Evolutionary conservation across 495 filamentous ascomycete genomes (phyloP).

Genomic region (Hypomontagnella monticulosa): DNA sequence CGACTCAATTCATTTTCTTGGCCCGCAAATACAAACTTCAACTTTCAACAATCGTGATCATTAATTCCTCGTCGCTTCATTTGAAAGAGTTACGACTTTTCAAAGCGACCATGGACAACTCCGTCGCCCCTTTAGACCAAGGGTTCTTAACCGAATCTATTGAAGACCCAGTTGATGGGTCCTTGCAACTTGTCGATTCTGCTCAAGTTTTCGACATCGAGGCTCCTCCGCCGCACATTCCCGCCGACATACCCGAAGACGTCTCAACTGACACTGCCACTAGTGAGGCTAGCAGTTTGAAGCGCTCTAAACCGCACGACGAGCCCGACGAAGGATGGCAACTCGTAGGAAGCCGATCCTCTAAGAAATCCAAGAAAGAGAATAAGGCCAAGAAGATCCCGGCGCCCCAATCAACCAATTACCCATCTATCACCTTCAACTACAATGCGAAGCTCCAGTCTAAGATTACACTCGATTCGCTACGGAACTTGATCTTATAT

Average conservation of each 20-base stretch:
- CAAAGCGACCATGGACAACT: constrained; percentile 29
- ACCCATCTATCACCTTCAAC: constrained; percentile 77
- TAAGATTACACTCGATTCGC: constrained; percentile 77
- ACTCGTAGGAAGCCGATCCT: constrained; percentile 48
- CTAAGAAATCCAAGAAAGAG: constrained; percentile 57
- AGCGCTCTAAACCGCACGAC: constrained; percentile 55
- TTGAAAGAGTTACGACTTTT: too few relatives aligned
- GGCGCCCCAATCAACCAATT: constrained; percentile 63
- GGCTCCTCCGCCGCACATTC: constrained; percentile 23
- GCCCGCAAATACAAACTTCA: constrained; percentile 30
- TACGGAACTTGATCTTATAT: constrained; percentile 87
- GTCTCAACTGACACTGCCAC: constrained; percentile 21
- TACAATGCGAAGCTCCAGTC: constrained; percentile 72
- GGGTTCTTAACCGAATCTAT: constrained; percentile 19
- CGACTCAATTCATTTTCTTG: constrained; percentile 14
- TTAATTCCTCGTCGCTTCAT: neutral
- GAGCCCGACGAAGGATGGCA: constrained; percentile 59
- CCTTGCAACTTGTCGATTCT: constrained; percentile 16
- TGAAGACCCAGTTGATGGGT: constrained; percentile 8
- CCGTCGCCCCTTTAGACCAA: constrained; percentile 17
- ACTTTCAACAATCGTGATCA: constrained; percentile 2
- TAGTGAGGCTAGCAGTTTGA: constrained; percentile 43
- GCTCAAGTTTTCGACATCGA: constrained; percentile 21
- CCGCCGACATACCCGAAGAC: constrained; percentile 18
- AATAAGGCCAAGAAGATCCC: constrained; percentile 72